Conservation (phyloP, 768 basidiomycete genomes). For the Boletus vermiculosoides region DNA sequence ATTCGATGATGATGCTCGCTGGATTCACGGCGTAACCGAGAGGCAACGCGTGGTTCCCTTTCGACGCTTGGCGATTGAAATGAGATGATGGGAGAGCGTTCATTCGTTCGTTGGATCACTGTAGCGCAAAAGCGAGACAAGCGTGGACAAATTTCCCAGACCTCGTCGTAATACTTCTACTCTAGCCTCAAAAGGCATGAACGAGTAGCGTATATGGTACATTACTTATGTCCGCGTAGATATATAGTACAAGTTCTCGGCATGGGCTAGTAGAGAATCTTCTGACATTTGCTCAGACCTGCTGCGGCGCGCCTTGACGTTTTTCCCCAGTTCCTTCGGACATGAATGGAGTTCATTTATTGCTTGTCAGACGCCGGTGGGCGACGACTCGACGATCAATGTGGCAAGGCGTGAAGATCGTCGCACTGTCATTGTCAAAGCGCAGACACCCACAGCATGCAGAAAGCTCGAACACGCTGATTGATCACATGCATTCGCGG, state of each 20-base stretch:
- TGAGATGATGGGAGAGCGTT: not conserved
- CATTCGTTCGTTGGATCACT: not conserved
- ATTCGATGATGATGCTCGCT: not conserved
- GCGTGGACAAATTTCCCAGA: not conserved
- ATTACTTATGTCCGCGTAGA: not conserved
- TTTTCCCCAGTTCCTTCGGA: slow-evolving; percentile 17
- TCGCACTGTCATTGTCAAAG: not conserved
- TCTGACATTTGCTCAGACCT: not conserved
- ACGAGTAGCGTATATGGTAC: not conserved
- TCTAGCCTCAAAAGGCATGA: not conserved
- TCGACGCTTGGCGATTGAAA: not conserved
- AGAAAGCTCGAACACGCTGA: not conserved
- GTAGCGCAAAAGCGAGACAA: not conserved
- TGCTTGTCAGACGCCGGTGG: slow-evolving; percentile 4
- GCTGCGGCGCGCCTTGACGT: slow-evolving; percentile 8
- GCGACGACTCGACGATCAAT: slow-evolving; percentile 16
- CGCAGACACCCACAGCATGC: not conserved
- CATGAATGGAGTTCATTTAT: slow-evolving; percentile 21
- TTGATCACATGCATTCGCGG: not conserved
- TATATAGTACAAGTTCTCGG: not conserved
- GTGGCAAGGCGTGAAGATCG: slow-evolving; percentile 19
- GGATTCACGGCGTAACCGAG: slow-evolving; percentile 18
- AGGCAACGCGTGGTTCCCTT: not conserved
- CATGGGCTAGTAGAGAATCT: not conserved
- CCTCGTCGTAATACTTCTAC: not conserved